Percentiles rank a stretch among this genome's conserved stretches.
phyloP scores from a whole-genome alignment of 441 rosid genomes.

The Populus hybrid region DNA sequence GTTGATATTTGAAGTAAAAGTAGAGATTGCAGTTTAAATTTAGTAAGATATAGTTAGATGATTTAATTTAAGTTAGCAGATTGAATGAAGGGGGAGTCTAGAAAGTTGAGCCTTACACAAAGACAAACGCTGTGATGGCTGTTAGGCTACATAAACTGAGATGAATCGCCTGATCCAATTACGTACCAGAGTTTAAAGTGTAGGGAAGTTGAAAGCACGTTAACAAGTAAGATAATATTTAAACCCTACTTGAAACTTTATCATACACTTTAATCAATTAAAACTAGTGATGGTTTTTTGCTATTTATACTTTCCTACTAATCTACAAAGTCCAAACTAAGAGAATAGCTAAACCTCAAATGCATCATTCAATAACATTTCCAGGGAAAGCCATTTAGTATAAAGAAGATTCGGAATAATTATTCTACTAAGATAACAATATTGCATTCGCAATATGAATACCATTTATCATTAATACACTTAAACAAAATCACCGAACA shows the following conservation, averaged over 20 bases:
- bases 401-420: too few species aligned
- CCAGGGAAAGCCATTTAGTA: background rate
- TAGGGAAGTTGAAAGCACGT: background rate
- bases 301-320: background rate
- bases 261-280: background rate
- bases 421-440: too few species aligned
- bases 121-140: too few species aligned
- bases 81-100: background rate
- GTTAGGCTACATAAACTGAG: too few species aligned
- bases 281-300: background rate
- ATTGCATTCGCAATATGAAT: too few species aligned
- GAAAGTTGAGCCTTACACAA: too few species aligned
- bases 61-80: background rate
- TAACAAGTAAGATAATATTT: background rate
- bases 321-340: background rate
- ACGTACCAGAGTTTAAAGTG: background rate
- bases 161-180: background rate
- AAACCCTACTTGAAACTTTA: background rate
- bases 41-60: background rate
- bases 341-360: background rate
- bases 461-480: background rate
- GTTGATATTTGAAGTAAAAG: background rate
- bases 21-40: background rate
- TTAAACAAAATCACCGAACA: slow-evolving; percentile 3
- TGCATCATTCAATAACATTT: background rate